Evolutionary conservation across 192 early-diverging fungal species (phyloP), one percentile per base, ranked within the genome.

Genomic region (Obelidium mucronatum): DNA sequence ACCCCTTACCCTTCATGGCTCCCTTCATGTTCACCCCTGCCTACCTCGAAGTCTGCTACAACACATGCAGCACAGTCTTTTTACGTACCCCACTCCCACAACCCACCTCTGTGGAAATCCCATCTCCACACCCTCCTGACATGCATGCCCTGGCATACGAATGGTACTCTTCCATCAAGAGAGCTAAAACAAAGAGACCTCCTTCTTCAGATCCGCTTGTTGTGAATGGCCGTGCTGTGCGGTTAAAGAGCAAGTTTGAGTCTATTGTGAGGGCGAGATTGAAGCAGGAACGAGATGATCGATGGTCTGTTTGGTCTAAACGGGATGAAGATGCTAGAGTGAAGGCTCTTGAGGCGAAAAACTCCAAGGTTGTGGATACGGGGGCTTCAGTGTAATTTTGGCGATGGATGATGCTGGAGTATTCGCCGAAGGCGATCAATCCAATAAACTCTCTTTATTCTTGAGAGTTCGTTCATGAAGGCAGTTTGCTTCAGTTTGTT

Each of bases 11-110:
- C 0, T 89, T 72, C 69, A 80, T 83, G 81, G 79, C 94, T 78
- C 95, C 97, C 13, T 96, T 92, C 88, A 92, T 99, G 90, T 99
- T 97, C 79, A 88, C 96, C 24, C 97, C 97, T 6, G 90, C 94
- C 60, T 99, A 99, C 80, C 91, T 99, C 33, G 97, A 99, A 85
- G 96, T 99, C 59, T 92, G 95, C 86, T 99, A 96, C 85, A 92
- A 93, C 80, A 95, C 92, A 5, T 96, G 95, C 90, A 93, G 93
- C 36, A 85, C 89, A 1, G 90, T 96, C 54, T 95, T 95, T 77
- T 82, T 99, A 54, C 92, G 96, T 64, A 83, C 92, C 33, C 97
- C 97, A 17, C 88, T 97, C 54, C 93, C 93, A 28, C 89, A 93
- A 76, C 94, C 96, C 17, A 87, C 89, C 72, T 78, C 84, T 42